Evolutionary conservation across 1,284 basidiomycete species (phyloP).

Genomic region (Schizophyllum commune): DNA sequence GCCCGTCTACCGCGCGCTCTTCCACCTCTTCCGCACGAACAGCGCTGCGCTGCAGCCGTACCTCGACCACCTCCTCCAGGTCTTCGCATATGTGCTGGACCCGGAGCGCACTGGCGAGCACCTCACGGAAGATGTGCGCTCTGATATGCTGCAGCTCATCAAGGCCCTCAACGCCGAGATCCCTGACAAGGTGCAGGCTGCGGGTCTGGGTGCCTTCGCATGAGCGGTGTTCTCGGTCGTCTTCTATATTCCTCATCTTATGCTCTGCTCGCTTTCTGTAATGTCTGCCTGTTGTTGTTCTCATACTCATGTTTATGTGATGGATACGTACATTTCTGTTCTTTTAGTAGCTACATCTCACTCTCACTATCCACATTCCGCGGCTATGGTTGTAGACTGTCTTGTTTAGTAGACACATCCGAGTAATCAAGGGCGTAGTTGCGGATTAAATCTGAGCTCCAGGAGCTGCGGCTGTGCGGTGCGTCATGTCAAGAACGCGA

Average conservation of each 20-base stretch:
- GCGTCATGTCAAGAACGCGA: not conserved
- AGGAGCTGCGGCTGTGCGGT: not conserved
- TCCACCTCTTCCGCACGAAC: conserved; percentile 79
- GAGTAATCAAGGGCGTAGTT: too few species aligned
- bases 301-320: too few species aligned
- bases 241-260: conserved; percentile 13
- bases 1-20: conserved; percentile 85
- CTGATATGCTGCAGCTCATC: conserved; percentile 72
- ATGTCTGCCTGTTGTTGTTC: too few species aligned
- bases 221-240: conserved; percentile 25
- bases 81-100: conserved; percentile 84
- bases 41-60: conserved; percentile 67
- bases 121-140: conserved; percentile 70
- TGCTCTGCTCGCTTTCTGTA: conserved; percentile 3
- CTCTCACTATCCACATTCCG: too few species aligned
- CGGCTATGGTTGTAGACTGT: too few species aligned
- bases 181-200: conserved; percentile 68
- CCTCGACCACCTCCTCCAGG: conserved; percentile 76
- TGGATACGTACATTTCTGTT: too few species aligned
- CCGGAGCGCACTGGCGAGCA: conserved; percentile 59
- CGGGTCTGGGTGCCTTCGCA: conserved; percentile 52
- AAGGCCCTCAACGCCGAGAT: conserved; percentile 67
- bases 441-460: too few species aligned
- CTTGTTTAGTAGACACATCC: too few species aligned
- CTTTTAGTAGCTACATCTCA: too few species aligned